These are phyloP conservation scores for Phytophthora litchii DNA, from an alignment of 352 stramenopile species.

Conservation along the genomic window DNA sequence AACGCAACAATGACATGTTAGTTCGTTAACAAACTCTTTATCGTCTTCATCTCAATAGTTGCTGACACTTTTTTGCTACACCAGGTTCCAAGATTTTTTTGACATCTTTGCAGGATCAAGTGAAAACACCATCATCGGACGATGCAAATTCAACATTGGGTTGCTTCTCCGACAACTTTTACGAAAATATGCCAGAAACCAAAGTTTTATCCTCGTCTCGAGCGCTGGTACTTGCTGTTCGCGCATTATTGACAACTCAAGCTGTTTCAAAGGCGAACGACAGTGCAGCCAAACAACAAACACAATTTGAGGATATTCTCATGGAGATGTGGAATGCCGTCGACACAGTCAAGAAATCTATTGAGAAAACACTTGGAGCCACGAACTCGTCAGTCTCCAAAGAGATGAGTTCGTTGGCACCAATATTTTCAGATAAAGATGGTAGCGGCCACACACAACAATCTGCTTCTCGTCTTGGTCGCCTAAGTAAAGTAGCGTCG, in stretches of 20 bases:
- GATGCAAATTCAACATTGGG: conserved; percentile 31
- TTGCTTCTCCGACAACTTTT: conserved; percentile 38
- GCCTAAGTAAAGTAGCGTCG: conserved; percentile 32
- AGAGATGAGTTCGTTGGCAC: conserved; percentile 32
- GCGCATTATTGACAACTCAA: conserved; percentile 36
- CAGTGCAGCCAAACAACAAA: conserved; percentile 30
- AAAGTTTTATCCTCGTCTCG: conserved; percentile 29
- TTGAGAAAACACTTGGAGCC: conserved; percentile 31
- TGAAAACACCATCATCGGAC: conserved; percentile 4
- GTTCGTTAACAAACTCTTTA: conserved; percentile 5
- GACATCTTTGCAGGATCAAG: conserved; percentile 23
- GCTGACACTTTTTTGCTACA: conserved; percentile 4
- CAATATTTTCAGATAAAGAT: conserved; percentile 27
- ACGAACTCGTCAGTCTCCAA: conserved; percentile 19
- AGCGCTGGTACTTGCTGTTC: conserved; percentile 32
- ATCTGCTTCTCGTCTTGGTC: conserved; percentile 34
- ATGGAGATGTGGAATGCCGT: conserved; percentile 37
- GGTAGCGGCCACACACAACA: conserved; percentile 30
- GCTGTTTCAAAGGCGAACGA: conserved; percentile 20
- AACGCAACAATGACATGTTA: conserved; percentile 33
- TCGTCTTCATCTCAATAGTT: not conserved
- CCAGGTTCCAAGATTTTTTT: conserved; percentile 35
- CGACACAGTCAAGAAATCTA: conserved; percentile 30
- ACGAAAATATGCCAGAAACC: conserved; percentile 28
- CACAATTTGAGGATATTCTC: conserved; percentile 29